phyloP scores from a whole-genome alignment of 2,329 filamentous ascomycete species.

The Colletotrichum chlorophyti region DNA sequence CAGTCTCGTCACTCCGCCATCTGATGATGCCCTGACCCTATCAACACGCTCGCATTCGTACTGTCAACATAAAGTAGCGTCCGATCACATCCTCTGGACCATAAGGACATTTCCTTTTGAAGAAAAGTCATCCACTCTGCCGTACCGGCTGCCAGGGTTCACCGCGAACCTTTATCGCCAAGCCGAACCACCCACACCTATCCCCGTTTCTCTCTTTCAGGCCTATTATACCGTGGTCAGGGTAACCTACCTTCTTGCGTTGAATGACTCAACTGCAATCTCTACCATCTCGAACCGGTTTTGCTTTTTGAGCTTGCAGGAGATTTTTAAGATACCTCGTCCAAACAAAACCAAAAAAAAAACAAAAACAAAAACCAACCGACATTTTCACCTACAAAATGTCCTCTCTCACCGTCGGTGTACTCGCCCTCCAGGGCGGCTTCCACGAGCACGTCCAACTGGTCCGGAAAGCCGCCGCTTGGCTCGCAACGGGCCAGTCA shows the following conservation, averaged over 20 bases:
- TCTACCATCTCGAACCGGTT: not conserved
- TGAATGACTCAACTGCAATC: constrained; percentile 18
- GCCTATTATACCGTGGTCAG: too few relatives aligned
- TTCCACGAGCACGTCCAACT: constrained; percentile 88
- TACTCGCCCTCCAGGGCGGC: constrained; percentile 85
- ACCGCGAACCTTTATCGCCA: constrained; percentile 9
- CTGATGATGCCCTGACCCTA: too few relatives aligned
- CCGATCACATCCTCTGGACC: too few relatives aligned
- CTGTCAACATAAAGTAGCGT: too few relatives aligned
- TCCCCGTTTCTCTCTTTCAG: not conserved
- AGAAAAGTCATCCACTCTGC: too few relatives aligned
- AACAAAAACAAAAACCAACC: too few relatives aligned
- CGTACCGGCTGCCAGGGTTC: constrained; percentile 6
- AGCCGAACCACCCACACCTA: not conserved
- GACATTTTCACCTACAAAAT: not conserved
- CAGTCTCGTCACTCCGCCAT: constrained; percentile 3
- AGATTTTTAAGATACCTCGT: too few relatives aligned
- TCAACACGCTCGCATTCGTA: not conserved
- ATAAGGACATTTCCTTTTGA: not conserved
- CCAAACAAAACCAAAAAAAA: too few relatives aligned
- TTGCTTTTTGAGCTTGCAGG: too few relatives aligned
- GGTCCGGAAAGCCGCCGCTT: constrained; percentile 70
- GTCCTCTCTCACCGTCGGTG: constrained; percentile 57
- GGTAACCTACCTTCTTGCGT: not conserved
- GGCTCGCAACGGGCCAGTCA: constrained; percentile 41